Conservation (phyloP, 2,329 filamentous ascomycete species). For the Botryotinia calthae region DNA sequence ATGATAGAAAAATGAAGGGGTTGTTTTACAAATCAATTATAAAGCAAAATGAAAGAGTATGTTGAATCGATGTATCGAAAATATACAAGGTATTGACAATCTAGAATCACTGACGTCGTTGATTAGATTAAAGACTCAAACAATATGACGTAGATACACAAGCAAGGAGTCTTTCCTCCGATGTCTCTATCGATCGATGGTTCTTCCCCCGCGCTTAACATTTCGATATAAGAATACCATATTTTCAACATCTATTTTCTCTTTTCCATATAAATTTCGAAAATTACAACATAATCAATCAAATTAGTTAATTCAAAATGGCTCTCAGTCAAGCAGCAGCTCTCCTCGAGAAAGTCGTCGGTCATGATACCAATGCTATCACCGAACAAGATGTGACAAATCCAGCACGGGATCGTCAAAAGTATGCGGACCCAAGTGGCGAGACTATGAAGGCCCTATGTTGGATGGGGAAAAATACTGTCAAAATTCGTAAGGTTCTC, state of each 20-base stretch:
- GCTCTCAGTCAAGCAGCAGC: constrained; percentile 65
- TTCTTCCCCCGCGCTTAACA: background rate
- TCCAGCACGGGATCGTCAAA: constrained; percentile 51
- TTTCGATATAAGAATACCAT: constrained; percentile 2
- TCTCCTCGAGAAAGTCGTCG: constrained; percentile 62
- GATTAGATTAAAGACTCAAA: background rate
- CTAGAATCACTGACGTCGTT: constrained; percentile 13
- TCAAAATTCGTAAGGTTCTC: constrained; percentile 56
- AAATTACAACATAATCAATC: background rate
- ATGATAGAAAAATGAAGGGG: background rate
- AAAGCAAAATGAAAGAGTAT: background rate
- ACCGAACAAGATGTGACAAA: constrained; percentile 68
- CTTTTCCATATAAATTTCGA: background rate
- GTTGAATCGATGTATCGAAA: background rate
- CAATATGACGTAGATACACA: constrained; percentile 3
- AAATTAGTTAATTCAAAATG: constrained; percentile 43
- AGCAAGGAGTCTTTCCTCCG: background rate
- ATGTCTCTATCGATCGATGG: background rate
- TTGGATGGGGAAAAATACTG: constrained; percentile 80
- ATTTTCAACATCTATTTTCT: background rate
- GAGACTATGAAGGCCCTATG: constrained; percentile 76
- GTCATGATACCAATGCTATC: constrained; percentile 63
- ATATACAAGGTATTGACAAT: background rate
- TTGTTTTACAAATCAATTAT: background rate
- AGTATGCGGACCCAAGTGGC: constrained; percentile 49